phyloP scores from a whole-genome alignment of 768 basidiomycete genomes.

The Serendipita sp. region DNA sequence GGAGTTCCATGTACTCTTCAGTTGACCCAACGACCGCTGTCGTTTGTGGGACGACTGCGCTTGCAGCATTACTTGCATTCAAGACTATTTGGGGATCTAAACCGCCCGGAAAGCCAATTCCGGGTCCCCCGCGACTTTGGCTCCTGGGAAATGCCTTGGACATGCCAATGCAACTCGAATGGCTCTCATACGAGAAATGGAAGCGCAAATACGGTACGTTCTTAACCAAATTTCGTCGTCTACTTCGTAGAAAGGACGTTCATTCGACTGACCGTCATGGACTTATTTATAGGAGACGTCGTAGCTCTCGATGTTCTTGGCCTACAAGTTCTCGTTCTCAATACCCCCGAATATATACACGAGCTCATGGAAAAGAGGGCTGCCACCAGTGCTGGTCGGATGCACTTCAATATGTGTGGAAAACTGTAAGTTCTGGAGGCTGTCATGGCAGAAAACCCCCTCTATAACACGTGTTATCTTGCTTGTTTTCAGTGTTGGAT shows the following conservation, averaged over 20 bases:
- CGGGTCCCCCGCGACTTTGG: slow-evolving; percentile 15
- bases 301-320: neutral
- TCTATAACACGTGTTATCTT: too few species aligned
- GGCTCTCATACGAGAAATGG: slow-evolving; percentile 49
- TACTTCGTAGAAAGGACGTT: too few species aligned
- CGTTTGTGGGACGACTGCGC: too few species aligned
- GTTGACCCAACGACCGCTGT: too few species aligned
- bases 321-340: neutral
- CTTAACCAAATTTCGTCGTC: too few species aligned
- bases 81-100: too few species aligned
- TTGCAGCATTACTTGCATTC: too few species aligned
- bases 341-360: neutral
- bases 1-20: too few species aligned
- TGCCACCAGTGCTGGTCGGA: neutral
- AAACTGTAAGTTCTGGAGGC: neutral
- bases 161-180: slow-evolving; percentile 23
- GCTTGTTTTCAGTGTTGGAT: too few species aligned
- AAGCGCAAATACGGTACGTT: slow-evolving; percentile 31
- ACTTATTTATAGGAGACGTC: neutral
- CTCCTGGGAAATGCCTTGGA: slow-evolving; percentile 15
- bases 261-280: too few species aligned
- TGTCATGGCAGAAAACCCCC: neutral
- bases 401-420: neutral
- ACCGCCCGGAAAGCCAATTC: neutral
- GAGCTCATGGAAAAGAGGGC: neutral